Evolutionary conservation across 2,329 filamentous ascomycete species (phyloP).

Genomic region (Phyllosticta ampelicida): DNA sequence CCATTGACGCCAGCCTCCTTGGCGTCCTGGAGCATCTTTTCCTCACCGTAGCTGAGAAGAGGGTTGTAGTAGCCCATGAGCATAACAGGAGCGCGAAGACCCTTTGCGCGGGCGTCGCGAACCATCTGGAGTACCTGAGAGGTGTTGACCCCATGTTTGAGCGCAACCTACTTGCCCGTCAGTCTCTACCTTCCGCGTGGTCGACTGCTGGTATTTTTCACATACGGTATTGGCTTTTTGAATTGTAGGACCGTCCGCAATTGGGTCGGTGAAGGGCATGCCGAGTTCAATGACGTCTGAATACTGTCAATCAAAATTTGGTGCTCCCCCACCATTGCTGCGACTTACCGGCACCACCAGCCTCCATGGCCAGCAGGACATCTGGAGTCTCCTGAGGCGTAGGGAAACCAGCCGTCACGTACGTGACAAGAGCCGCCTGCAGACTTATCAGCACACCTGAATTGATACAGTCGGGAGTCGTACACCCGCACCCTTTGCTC

Average conservation of each 20-base stretch:
- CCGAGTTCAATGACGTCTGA: slow-evolving; percentile 90
- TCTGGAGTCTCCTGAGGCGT: slow-evolving; percentile 70
- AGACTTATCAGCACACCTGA: slow-evolving; percentile 4
- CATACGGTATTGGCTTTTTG: slow-evolving; percentile 82
- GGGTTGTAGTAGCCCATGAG: slow-evolving; percentile 99
- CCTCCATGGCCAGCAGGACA: slow-evolving; percentile 81
- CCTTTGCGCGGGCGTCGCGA: slow-evolving; percentile 63
- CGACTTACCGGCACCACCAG: slow-evolving; percentile 70
- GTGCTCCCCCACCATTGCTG: background rate
- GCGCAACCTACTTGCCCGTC: slow-evolving; percentile 44
- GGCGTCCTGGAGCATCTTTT: slow-evolving; percentile 74
- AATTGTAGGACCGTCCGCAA: slow-evolving; percentile 94
- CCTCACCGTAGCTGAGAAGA: slow-evolving; percentile 85
- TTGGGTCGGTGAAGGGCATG: slow-evolving; percentile 94
- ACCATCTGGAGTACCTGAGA: slow-evolving; percentile 72
- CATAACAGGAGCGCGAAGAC: slow-evolving; percentile 71
- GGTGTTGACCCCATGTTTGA: slow-evolving; percentile 81
- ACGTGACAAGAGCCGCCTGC: slow-evolving; percentile 79
- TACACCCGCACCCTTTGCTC: slow-evolving; percentile 30
- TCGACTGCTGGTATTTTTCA: slow-evolving; percentile 12
- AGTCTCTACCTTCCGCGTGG: background rate
- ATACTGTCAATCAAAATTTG: slow-evolving; percentile 5
- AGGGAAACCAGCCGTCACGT: slow-evolving; percentile 91
- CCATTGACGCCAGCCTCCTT: slow-evolving; percentile 80
- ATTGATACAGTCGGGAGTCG: slow-evolving; percentile 5